These are phyloP conservation scores for Phalaenopsis hybrid DNA, from an alignment of 116 monocot species.

Conservation along the genomic window DNA sequence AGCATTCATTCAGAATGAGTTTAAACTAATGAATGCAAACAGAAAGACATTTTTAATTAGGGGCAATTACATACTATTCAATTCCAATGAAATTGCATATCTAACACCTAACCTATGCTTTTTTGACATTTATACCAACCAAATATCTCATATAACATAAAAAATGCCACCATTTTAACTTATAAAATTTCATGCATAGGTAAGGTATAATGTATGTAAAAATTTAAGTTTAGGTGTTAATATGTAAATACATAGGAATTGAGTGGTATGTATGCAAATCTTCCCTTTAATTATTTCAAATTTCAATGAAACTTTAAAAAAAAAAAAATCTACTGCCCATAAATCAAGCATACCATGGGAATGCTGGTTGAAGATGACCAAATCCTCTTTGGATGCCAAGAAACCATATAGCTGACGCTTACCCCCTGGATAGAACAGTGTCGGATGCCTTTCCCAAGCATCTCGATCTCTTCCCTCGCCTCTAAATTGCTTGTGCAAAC, in stretches of 20 bases:
- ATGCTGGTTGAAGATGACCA: conserved; percentile 36
- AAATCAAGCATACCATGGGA: conserved; percentile 28
- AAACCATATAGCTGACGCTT: conserved; percentile 60
- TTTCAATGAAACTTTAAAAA: not conserved
- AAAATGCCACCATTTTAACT: too few relatives aligned
- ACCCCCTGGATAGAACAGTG: conserved; percentile 29
- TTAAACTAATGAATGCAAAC: not conserved
- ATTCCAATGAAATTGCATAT: too few relatives aligned
- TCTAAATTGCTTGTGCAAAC: conserved; percentile 38
- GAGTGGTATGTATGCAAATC: too few relatives aligned
- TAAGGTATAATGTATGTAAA: too few relatives aligned
- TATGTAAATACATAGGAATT: too few relatives aligned
- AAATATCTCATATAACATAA: too few relatives aligned
- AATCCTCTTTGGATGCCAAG: conserved; percentile 45
- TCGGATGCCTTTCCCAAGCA: conserved; percentile 25
- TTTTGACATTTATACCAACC: too few relatives aligned
- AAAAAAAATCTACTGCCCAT: not conserved
- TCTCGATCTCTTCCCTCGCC: conserved; percentile 28
- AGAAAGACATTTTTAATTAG: not conserved
- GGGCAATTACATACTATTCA: too few relatives aligned
- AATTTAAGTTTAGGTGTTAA: too few relatives aligned
- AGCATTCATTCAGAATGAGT: not conserved
- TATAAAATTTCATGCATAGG: too few relatives aligned
- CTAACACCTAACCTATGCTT: too few relatives aligned
- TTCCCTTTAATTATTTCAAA: not conserved